Percentiles rank a stretch among this genome's conserved stretches.
Conservation (phyloP, 2,329 filamentous ascomycete genomes). For the Botrytis pseudocinerea region DNA sequence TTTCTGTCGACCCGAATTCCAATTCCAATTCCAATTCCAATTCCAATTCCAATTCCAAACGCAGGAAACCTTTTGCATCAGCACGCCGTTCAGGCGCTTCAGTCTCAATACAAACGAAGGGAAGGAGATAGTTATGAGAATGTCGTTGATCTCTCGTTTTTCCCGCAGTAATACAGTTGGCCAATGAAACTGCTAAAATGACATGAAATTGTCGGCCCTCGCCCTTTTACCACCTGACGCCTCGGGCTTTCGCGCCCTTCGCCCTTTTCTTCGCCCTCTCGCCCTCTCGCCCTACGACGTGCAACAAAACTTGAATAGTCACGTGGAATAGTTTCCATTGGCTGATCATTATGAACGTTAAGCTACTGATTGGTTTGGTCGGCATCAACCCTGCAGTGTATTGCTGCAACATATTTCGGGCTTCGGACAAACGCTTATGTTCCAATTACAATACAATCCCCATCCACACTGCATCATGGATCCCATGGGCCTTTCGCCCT, state of each 20-base stretch:
- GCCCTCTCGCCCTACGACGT: constrained; percentile 7
- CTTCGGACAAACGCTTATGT: background rate
- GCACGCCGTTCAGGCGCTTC: background rate
- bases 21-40: too few species aligned
- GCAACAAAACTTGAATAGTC: constrained; percentile 16
- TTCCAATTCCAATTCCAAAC: background rate
- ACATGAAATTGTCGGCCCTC: background rate
- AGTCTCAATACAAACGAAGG: background rate
- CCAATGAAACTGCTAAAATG: background rate
- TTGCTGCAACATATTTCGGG: background rate
- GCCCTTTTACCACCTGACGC: background rate
- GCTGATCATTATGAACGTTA: background rate
- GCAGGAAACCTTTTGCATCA: background rate
- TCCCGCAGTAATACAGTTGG: too few species aligned
- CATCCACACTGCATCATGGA: constrained; percentile 41
- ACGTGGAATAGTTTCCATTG: constrained; percentile 12
- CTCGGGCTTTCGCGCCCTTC: constrained; percentile 12
- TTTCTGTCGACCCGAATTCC: background rate
- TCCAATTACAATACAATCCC: background rate
- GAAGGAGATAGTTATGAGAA: background rate
- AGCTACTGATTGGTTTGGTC: background rate
- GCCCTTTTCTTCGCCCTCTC: background rate
- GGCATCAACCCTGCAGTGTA: background rate
- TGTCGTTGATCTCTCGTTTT: background rate
- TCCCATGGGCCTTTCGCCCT: constrained; percentile 55